phyloP scores from a whole-genome alignment of 768 basidiomycete species.

The Tulasnella sp. region DNA sequence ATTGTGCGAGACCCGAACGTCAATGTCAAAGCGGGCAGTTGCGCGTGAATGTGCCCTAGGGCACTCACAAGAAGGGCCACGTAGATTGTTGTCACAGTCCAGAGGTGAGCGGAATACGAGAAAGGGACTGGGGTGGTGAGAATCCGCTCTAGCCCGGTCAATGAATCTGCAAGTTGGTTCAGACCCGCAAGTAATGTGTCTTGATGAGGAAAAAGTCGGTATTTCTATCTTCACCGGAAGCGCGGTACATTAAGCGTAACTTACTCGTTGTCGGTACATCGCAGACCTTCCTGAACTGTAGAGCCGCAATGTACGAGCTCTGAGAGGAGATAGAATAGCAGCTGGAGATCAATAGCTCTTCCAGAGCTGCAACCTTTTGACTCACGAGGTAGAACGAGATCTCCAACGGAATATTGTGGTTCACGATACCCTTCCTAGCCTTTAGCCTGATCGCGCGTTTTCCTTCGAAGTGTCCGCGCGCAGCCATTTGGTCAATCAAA shows the following conservation, averaged over 20 bases:
- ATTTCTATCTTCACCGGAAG: background rate
- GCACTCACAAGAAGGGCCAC: conserved; percentile 45
- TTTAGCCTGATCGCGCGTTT: conserved; percentile 48
- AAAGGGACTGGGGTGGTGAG: conserved; percentile 69
- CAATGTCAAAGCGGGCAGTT: background rate
- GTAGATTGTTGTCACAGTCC: conserved; percentile 53
- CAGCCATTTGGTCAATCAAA: conserved; percentile 37
- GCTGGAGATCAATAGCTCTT: conserved; percentile 12
- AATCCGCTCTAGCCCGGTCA: conserved; percentile 62
- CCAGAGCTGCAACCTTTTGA: too few relatives aligned
- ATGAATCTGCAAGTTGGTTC: conserved; percentile 40
- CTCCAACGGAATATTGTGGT: conserved; percentile 59
- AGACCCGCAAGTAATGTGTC: conserved; percentile 36
- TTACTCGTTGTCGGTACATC: conserved; percentile 55
- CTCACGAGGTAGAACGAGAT: conserved; percentile 43
- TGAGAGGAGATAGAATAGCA: conserved; percentile 25
- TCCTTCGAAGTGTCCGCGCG: conserved; percentile 46
- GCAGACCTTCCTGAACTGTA: conserved; percentile 44
- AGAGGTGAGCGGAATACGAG: conserved; percentile 63
- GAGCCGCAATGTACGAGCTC: conserved; percentile 55
- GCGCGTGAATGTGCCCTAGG: background rate
- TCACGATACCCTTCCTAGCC: conserved; percentile 37
- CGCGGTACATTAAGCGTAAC: conserved; percentile 26
- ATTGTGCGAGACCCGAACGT: conserved; percentile 11
- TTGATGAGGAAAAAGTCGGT: background rate